A percentile compares a stretch with the other conserved stretches of the same genome.
Conservation (phyloP, 2,329 filamentous ascomycete genomes). For the Penicillium sp. region DNA sequence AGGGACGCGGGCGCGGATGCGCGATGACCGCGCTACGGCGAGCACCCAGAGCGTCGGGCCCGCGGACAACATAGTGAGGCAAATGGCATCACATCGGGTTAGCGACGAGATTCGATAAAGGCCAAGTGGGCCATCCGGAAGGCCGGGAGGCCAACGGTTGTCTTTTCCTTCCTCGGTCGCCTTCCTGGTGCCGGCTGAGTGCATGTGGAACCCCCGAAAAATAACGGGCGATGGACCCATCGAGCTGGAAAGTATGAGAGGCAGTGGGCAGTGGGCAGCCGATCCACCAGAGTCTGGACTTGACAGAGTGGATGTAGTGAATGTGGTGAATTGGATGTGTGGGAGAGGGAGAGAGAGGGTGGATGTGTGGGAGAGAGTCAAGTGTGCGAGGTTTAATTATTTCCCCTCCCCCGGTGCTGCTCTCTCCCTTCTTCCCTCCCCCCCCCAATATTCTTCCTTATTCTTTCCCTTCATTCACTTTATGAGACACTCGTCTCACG, state of each 20-base stretch:
- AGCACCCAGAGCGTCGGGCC: constrained; percentile 4
- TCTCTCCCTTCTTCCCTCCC: neutral
- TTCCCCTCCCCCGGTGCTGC: neutral
- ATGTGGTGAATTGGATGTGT: neutral
- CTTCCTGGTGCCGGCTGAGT: constrained; percentile 18
- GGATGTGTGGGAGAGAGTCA: neutral
- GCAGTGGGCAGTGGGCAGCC: neutral
- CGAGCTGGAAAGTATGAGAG: neutral
- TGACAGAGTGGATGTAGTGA: constrained; percentile 4
- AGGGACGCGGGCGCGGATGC: constrained; percentile 2
- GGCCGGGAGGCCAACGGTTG: constrained; percentile 26
- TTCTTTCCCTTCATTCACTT: neutral
- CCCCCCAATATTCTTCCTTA: neutral
- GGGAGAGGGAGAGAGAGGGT: neutral
- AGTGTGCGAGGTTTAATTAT: neutral
- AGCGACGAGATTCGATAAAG: constrained; percentile 8
- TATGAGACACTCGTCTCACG: constrained; percentile 8
- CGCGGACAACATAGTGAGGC: constrained; percentile 7
- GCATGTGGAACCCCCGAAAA: constrained; percentile 23
- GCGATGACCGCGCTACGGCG: neutral
- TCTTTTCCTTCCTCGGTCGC: constrained; percentile 7
- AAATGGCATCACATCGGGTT: constrained; percentile 6
- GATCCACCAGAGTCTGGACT: constrained; percentile 3
- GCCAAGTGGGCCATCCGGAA: constrained; percentile 18
- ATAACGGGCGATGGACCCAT: constrained; percentile 16